Percentiles rank a stretch among this genome's conserved stretches.
phyloP scores from a whole-genome alignment of 148 eudicot genomes.

The Rhododendron simsii region DNA sequence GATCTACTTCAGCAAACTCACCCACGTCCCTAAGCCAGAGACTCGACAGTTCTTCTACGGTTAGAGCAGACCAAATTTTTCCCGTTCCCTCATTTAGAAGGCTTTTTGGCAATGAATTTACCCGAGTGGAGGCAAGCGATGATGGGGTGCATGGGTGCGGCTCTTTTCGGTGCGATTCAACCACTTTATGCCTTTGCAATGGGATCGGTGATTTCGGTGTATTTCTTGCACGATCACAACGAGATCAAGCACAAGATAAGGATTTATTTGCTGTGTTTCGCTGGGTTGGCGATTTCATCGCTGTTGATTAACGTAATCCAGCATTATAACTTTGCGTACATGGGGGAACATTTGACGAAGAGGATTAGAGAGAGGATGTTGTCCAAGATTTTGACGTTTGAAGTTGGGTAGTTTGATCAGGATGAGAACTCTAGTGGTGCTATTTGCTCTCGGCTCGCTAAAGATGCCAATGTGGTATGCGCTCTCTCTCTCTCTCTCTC shows the following conservation, averaged over 20 bases:
- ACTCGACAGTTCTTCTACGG: neutral
- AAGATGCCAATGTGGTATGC: neutral
- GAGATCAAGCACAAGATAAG: neutral
- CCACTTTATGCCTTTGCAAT: neutral
- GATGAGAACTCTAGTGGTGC: neutral
- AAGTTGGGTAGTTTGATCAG: constrained; percentile 3
- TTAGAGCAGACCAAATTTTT: neutral
- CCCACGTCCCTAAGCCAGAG: neutral
- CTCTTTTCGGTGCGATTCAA: neutral
- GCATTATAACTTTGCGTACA: neutral
- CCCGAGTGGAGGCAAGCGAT: neutral
- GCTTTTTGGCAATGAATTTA: neutral
- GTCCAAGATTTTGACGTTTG: neutral
- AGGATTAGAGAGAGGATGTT: neutral
- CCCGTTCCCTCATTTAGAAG: neutral
- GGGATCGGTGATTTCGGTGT: neutral
- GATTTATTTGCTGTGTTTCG: neutral
- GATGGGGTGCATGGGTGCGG: neutral
- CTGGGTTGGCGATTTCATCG: neutral
- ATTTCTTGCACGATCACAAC: neutral
- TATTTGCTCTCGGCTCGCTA: neutral
- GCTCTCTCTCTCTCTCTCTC: too few relatives aligned
- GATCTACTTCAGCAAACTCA: neutral
- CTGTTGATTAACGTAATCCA: neutral
- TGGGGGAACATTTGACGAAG: neutral